Base-by-base conservation (phyloP, 108 stramenopile species). In the Pseudonitzschia pungens region DNA sequence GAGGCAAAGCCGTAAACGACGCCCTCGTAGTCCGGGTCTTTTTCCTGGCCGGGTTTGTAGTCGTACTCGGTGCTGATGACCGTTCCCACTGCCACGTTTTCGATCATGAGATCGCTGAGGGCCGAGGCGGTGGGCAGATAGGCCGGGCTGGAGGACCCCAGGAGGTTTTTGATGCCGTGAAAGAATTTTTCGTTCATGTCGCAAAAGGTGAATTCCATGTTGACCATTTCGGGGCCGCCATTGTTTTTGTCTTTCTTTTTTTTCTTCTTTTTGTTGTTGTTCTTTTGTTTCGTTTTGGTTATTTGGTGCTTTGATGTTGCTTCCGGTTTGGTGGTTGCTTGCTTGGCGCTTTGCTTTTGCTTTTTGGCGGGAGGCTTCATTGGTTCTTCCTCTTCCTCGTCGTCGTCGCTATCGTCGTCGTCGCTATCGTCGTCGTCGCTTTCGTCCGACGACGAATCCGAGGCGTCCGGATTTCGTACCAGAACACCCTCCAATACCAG, bases 1-100 rank as follows among this genome's bases (percentile, higher is more conserved):
- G 87, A 87, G 15, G 92, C 92, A 82, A 91, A 91, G 10, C 90
- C 92, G 77, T 78, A 93, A 7, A 93, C 89, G 68, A 86, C 85
- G 29, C 76, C 81, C 55, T 87, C 86, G 15, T 82, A 76, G 24
- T 66, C 62, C 24, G 16, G 31, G 21, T 65, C 68, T 7, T 18
- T 24, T 16, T 31, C 57, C 57, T 31, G 26, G 6, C 57, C 57
- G 29, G 26, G 26, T 26, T 58, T 58, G 29, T 58, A 58, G 65
- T 84, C 86, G 22, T 75, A 77, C 68, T 89, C 88, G 4, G 92
- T 90, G 18, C 86, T 86, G 12, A 87, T 77, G 50, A 93, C 86
- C 4, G 92, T 93, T 11, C 92, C 92, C 4, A 93, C 87, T 15
- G 78, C 65, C 24, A 87, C 68, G 69, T 93, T 91, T 64, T 85